Base-by-base conservation (phyloP, 345 rosid genomes). In the Syzygium aqueum region DNA sequence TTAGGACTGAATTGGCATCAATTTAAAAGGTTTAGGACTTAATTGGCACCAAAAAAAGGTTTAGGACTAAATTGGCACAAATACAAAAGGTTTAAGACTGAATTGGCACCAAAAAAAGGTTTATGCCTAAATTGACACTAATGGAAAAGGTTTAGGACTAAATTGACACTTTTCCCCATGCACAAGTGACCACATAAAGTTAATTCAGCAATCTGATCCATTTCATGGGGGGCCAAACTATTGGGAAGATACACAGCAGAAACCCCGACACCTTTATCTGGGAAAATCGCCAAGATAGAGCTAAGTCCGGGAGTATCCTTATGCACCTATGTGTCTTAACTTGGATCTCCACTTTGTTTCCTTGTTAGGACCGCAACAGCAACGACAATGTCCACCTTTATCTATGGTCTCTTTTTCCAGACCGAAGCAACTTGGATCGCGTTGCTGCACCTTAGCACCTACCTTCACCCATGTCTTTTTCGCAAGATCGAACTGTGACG, bases 221-320 rank as follows among this genome's bases (percentile, higher is more conserved):
- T 73, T 73, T 37, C 80, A 37, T 13, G 22, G 2, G 22, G 25
- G 25, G 49, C 80, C 80, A 33, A 16, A 73, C 49, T 33, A 2
- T 9, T 19, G 37, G 25, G 23, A 5, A 33, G 13, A 54, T 22
- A 11, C 2, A 11, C 59, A 7, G 10, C 59, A 54, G 5, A 22
- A 21, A 3, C 5, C 12, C 6, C 13, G 0, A 17, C 17, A 33
- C 46, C 11, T 67, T 33, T 1, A 5, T 17, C 9, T 6, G 0
- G 6, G 43, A 28, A 33, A 49, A 73, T 37, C 6, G 11, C 46
- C 6, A 19, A 33, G 49, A 5, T 13, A 37, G 49, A 73, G 2
- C 11, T 7, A 73, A 73, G 0, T 73, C 6, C 7, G 46, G 46
- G 46, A 21, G 49, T 73, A 1, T 19, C 5, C 27, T 73, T 33